A percentile compares a stretch with the other conserved stretches of the same genome.
These are phyloP conservation scores for Penicillium polonicum DNA, from an alignment of 2,329 filamentous ascomycete genomes.

Conservation along the genomic window DNA sequence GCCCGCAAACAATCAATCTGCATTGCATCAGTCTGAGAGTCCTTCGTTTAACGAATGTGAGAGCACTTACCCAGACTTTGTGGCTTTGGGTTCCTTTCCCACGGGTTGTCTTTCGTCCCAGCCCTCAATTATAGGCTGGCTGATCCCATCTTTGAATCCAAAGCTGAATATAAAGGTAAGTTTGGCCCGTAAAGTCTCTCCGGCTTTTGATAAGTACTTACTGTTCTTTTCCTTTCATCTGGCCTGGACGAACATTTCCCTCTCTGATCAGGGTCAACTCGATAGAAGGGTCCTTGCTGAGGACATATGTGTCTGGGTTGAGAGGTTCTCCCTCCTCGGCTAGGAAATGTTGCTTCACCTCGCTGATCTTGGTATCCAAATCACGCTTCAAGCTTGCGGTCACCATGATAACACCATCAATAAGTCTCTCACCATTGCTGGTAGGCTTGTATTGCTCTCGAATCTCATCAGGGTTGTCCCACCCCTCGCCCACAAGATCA, in stretches of 20 bases:
- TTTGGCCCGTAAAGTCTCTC: not conserved
- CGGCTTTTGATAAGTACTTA: constrained; percentile 3
- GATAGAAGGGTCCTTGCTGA: not conserved
- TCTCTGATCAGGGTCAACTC: not conserved
- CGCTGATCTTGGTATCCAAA: not conserved
- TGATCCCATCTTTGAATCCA: constrained; percentile 46
- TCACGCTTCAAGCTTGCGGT: constrained; percentile 2
- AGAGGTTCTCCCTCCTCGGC: not conserved
- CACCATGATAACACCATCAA: constrained; percentile 7
- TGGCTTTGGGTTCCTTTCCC: constrained; percentile 2
- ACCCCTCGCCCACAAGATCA: constrained; percentile 14
- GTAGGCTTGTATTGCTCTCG: constrained; percentile 1
- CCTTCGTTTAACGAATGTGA: not conserved
- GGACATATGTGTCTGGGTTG: constrained; percentile 1
- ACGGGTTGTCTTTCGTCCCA: constrained; percentile 23
- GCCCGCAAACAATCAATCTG: constrained; percentile 40
- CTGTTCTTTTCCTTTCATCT: constrained; percentile 18
- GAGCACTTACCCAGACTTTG: constrained; percentile 28
- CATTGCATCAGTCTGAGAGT: constrained; percentile 17
- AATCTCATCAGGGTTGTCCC: constrained; percentile 14
- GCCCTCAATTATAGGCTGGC: constrained; percentile 41
- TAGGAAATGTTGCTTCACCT: constrained; percentile 5
- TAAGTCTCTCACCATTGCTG: not conserved
- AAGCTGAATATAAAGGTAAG: constrained; percentile 32
- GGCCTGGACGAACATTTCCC: constrained; percentile 2